Percentiles rank a stretch among this genome's conserved stretches.
phyloP scores from a whole-genome alignment of 2,329 filamentous ascomycete species.

The Lachnellula arida region DNA sequence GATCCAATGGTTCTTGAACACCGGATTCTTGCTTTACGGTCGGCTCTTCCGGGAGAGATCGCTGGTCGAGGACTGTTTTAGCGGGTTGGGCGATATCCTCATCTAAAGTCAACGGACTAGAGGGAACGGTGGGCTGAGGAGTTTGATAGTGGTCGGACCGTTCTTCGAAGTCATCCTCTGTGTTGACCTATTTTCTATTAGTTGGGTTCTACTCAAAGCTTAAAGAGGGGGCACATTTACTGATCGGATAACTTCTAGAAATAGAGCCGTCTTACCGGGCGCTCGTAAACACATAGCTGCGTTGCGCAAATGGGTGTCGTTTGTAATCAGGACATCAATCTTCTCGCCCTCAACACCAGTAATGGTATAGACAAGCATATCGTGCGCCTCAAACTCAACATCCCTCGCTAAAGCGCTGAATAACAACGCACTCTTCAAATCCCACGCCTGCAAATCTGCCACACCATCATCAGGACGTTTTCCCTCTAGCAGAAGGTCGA shows the following conservation, averaged over 20 bases:
- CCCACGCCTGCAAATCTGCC: neutral
- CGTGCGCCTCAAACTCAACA: neutral
- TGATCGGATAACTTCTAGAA: neutral
- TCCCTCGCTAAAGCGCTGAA: neutral
- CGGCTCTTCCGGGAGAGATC: neutral
- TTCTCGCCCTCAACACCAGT: neutral
- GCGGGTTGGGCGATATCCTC: neutral
- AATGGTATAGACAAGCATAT: neutral
- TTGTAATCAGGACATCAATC: neutral
- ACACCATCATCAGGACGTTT: neutral
- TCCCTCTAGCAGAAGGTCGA: neutral
- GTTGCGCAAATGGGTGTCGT: neutral
- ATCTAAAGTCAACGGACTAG: neutral
- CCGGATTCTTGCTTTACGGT: neutral
- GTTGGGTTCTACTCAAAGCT: neutral
- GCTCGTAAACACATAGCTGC: slow-evolving; percentile 1
- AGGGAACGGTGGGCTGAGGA: neutral
- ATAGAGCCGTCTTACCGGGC: neutral
- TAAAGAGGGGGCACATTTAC: neutral
- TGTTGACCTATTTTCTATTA: neutral
- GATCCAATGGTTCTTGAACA: too few relatives aligned
- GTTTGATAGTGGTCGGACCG: neutral
- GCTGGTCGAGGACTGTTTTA: neutral
- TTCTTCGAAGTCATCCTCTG: neutral
- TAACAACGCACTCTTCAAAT: neutral